Evolutionary conservation across 306 rosid species (phyloP).

Genomic region (Gastrolobium villosum): DNA sequence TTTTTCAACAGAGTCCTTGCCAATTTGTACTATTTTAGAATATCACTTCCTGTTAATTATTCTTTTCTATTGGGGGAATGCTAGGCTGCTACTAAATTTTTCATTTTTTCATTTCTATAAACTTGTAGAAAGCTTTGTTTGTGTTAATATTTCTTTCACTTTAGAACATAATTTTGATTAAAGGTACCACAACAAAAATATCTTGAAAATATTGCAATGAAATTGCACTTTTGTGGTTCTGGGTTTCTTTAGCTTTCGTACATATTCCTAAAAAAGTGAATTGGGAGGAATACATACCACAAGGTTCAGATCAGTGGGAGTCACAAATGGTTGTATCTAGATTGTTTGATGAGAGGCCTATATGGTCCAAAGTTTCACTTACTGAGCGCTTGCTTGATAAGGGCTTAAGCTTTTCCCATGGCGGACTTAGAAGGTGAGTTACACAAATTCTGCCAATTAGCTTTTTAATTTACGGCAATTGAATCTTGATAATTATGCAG

Average conservation of each 20-base stretch:
- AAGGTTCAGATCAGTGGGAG: constrained; percentile 84
- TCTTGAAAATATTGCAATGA: constrained; percentile 32
- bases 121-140: constrained; percentile 25
- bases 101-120: constrained; percentile 15
- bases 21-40: constrained; percentile 1
- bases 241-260: constrained; percentile 73
- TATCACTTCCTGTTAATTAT: not conserved
- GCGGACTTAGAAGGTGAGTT: constrained; percentile 79
- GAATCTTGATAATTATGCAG: constrained; percentile 27
- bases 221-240: constrained; percentile 39
- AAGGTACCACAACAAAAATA: constrained; percentile 13
- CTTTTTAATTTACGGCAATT: constrained; percentile 34
- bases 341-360: constrained; percentile 88
- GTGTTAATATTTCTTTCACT: constrained; percentile 29
- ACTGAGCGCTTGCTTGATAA: constrained; percentile 68
- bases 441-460: constrained; percentile 20
- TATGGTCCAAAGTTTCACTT: constrained; percentile 83
- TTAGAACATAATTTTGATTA: not conserved
- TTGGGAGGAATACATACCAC: constrained; percentile 86
- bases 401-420: constrained; percentile 70
- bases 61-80: not conserved
- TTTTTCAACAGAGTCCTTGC: not conserved
- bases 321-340: constrained; percentile 77
- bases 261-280: constrained; percentile 92
- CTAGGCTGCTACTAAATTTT: not conserved